Evolutionary conservation across 495 filamentous ascomycete species (phyloP), one percentile per base, ranked within the genome.

Genomic region (Wilcoxina mikolae): DNA sequence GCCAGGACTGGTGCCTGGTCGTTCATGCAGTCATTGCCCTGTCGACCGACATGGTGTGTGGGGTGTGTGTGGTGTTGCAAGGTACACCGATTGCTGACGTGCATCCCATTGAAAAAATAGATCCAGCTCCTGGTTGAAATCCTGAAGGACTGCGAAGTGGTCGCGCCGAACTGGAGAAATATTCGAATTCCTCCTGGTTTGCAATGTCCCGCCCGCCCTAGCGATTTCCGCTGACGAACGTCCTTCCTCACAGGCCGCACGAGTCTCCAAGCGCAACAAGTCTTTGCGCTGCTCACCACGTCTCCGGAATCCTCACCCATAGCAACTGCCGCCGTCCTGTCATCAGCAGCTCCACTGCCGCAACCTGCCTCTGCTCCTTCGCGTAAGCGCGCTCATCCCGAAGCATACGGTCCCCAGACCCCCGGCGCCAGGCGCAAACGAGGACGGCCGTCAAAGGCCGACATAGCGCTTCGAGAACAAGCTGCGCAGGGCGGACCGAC

Each of bases 401-500:
- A n/a, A n/a, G 5, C 41, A 17, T 17, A 7, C 23, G 18, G 23
- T 39, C 44, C 44, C 44, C 22, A 29, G 9, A 11, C 51, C 33
- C 15, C 11, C 1, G 24, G 11, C 24, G 4, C 35, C 18, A 57
- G 53, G 39, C 47, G 48, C n/a, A 57, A 57, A 35, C 46, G 55
- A 11, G 55, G 55, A 2, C 47, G 55, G 11, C 55, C 55, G n/a
- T 39, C 48, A 0, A 57, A 57, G 38, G 55, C 49, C 11, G 55
- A 57, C 22, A 43, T 54, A 4, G 38, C 39, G 1, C 7, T 45
- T 18, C 35, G 51, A n/a, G 51, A 54, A 39, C 51, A 54, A 41
- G 15, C 17, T 1, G 26, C 51, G 23, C 18, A 26, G 20, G 25
- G 20, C 10, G 51, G 38, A 1, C 22, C 38, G 7, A 9, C 51